Conservation (phyloP, 1,139 yeast species). For the Yamadazyma sp. region DNA sequence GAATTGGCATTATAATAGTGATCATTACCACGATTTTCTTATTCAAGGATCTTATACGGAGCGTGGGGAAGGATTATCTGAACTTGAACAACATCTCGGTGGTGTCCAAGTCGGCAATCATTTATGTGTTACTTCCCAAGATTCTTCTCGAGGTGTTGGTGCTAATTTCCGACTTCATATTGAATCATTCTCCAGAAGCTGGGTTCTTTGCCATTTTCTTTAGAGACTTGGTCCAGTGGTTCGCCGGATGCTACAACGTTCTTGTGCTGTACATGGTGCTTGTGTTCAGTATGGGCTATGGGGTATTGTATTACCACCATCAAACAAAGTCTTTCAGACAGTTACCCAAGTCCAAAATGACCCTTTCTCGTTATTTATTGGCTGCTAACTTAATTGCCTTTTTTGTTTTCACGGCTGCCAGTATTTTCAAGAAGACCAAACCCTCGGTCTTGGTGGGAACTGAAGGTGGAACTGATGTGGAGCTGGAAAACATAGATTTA, state of each 20-base stretch:
- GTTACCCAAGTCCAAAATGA: slow-evolving; percentile 23
- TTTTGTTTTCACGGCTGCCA: background rate
- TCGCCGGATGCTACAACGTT: background rate
- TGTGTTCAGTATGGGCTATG: slow-evolving; percentile 41
- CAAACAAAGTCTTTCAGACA: slow-evolving; percentile 28
- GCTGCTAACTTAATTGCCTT: slow-evolving; percentile 10
- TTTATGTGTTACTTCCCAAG: slow-evolving; percentile 29
- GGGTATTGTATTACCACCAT: slow-evolving; percentile 29
- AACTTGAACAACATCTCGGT: slow-evolving; percentile 34
- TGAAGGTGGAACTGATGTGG: background rate
- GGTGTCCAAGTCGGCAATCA: slow-evolving; percentile 33
- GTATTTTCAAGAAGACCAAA: background rate
- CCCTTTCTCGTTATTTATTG: slow-evolving; percentile 20
- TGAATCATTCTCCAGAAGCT: slow-evolving; percentile 17
- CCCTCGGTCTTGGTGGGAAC: slow-evolving; percentile 2
- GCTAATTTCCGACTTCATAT: slow-evolving; percentile 16
- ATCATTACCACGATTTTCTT: slow-evolving; percentile 21
- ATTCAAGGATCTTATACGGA: slow-evolving; percentile 27
- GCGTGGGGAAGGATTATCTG: slow-evolving; percentile 29
- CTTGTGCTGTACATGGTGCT: slow-evolving; percentile 1
- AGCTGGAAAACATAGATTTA: background rate
- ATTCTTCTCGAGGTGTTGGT: slow-evolving; percentile 13
- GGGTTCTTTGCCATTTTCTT: slow-evolving; percentile 5
- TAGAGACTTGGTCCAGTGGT: slow-evolving; percentile 1
- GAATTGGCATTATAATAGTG: slow-evolving; percentile 19